Conservation (phyloP, 148 eudicot species). For the Limonium bicolor region DNA sequence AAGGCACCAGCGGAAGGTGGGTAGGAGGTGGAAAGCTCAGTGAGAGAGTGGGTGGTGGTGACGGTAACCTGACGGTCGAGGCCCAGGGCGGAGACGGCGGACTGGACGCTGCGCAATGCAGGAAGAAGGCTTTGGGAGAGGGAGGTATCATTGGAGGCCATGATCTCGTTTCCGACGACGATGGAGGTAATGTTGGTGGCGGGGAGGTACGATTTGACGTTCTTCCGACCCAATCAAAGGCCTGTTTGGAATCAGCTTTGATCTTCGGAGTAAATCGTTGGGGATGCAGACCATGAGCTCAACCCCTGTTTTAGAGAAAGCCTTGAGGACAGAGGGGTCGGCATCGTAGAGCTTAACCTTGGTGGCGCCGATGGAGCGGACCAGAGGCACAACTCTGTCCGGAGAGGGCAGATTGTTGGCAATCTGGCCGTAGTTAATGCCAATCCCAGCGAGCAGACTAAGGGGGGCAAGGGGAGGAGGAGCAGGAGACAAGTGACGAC, state of each 20-base stretch:
- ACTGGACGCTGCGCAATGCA: constrained; percentile 3
- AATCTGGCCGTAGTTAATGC: constrained; percentile 69
- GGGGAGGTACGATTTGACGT: constrained; percentile 1
- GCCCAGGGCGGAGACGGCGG: constrained; percentile 3
- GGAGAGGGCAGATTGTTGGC: constrained; percentile 67
- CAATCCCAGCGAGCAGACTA: no score
- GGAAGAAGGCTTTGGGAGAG: background rate
- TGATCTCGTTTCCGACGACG: constrained; percentile 10
- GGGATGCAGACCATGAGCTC: constrained; percentile 99
- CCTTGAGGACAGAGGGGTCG: constrained; percentile 23
- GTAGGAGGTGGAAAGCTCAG: background rate
- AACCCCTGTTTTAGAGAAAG: constrained; percentile 27
- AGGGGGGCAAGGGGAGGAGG: no score
- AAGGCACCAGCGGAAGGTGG: constrained; percentile 8
- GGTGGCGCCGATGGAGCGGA: constrained; percentile 35
- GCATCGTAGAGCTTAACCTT: constrained; percentile 51
- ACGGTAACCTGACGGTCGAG: constrained; percentile 2
- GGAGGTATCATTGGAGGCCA: background rate
- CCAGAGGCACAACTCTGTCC: constrained; percentile 54
- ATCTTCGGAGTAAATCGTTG: constrained; percentile 93
- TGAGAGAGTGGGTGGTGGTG: constrained; percentile 3
- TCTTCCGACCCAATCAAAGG: no score
- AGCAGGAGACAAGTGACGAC: no score
- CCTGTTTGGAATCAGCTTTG: no score
- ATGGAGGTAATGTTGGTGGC: constrained; percentile 1